Evolutionary conservation across 2,329 filamentous ascomycete genomes (phyloP), one percentile per base, ranked within the genome.

Genomic region (Beauveria varroae): DNA sequence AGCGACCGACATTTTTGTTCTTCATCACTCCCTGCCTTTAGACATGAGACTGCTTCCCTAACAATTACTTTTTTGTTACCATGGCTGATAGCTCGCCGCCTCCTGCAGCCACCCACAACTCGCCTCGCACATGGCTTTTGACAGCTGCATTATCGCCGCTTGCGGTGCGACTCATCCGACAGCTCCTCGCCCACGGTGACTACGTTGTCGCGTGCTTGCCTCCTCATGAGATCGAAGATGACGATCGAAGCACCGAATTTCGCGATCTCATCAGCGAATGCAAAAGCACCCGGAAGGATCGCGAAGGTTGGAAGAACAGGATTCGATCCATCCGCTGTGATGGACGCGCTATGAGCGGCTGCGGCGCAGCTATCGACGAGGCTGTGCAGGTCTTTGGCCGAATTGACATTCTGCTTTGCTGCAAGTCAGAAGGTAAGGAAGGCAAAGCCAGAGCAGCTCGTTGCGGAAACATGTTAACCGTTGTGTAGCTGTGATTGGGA

Each of bases 401-500:
- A 46, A 86, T 98, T 60, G 95, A 99, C 74, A 93, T 98, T 62
- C 73, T 98, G 63, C 81, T 98, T 44, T 96, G 91, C 73, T 96
- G 91, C 76, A 90, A 89, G 61, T 95, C 88, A 63, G 90, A 96
- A 82, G 87, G 89, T 90, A 78, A 63, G 74, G 65, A 16, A 47
- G 41, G 18, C 22, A n/a, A 22, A 34, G 3, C 6, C 22, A 41
- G 30, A 28, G 1, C 14, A 44, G 9, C n/a, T 50, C 4, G 40
- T 7, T 5, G 37, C 44, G 14, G 18, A 53, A 43, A 41, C 55
- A 1, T 5, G 20, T 28, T 60, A 47, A 60, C 41, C 8, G 6
- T 12, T 8, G 10, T 22, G 52, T 63, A 92, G 90, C 91, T 65
- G 85, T 97, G 37, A 86, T 98, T 40, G 95, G 93, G 46, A 90